These are phyloP conservation scores for Paraglomus occultum DNA, from an alignment of 192 early-diverging fungal genomes.

Conservation along the genomic window DNA sequence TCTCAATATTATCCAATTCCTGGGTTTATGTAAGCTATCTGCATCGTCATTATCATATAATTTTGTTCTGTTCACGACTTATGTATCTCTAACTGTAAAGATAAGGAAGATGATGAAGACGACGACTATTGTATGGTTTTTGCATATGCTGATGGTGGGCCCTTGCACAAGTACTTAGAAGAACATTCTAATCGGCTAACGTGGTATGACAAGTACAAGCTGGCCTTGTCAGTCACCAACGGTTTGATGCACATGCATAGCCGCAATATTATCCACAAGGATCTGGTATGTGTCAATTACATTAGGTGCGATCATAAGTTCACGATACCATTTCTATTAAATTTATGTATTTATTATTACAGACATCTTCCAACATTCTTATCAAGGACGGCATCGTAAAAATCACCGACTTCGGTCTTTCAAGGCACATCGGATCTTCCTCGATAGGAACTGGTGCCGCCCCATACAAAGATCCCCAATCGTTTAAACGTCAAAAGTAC, in stretches of 20 bases:
- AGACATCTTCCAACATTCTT: slow-evolving; percentile 8
- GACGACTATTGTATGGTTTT: neutral
- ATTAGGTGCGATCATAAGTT: neutral
- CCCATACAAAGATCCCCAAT: neutral
- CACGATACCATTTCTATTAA: neutral
- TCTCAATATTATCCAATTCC: too few species aligned
- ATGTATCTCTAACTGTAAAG: too few species aligned
- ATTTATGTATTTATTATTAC: neutral
- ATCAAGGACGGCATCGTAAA: slow-evolving; percentile 3
- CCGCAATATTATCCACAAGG: neutral
- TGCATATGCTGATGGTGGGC: slow-evolving; percentile 3
- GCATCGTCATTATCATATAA: too few species aligned
- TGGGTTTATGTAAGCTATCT: too few species aligned
- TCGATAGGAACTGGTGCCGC: neutral
- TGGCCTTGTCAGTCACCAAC: slow-evolving; percentile 3
- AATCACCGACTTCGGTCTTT: slow-evolving; percentile 6
- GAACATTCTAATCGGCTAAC: neutral
- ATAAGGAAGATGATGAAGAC: too few species aligned
- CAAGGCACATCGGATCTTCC: neutral
- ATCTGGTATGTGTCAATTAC: slow-evolving; percentile 6
- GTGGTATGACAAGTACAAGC: slow-evolving; percentile 19
- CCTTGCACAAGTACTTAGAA: slow-evolving; percentile 5
- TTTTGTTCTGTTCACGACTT: too few species aligned
- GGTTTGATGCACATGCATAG: slow-evolving; percentile 9
- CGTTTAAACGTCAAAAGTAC: neutral